Evolutionary conservation across 2,329 filamentous ascomycete genomes (phyloP).

Genomic region (Chaetomiaceae sp.): DNA sequence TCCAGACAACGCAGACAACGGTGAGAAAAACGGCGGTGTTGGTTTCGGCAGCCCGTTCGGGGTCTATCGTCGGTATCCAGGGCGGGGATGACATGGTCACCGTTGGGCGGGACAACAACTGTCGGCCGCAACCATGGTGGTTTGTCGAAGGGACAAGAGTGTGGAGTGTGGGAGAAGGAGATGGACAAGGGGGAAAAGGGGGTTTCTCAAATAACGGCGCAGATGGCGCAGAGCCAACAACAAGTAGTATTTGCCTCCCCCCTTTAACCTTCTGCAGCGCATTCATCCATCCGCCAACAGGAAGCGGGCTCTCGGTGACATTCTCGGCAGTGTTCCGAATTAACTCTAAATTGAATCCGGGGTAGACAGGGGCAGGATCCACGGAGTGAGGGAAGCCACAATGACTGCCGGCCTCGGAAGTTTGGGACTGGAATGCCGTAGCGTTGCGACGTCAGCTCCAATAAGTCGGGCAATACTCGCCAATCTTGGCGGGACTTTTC

Average conservation of each 20-base stretch:
- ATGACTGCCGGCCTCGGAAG: neutral
- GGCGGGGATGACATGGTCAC: slow-evolving; percentile 10
- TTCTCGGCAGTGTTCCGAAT: slow-evolving; percentile 23
- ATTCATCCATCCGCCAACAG: slow-evolving; percentile 5
- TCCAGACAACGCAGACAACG: slow-evolving; percentile 17
- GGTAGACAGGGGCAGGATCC: slow-evolving; percentile 5
- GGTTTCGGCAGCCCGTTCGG: slow-evolving; percentile 18
- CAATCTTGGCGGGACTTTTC: neutral
- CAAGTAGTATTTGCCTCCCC: no score
- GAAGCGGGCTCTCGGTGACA: slow-evolving; percentile 8
- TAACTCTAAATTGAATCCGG: slow-evolving; percentile 19
- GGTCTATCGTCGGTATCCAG: slow-evolving; percentile 4
- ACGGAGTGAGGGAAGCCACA: neutral
- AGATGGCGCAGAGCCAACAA: no score
- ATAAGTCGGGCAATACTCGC: neutral
- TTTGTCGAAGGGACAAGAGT: no score
- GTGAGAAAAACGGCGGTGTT: slow-evolving; percentile 15
- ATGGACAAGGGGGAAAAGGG: neutral
- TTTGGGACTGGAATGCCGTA: neutral
- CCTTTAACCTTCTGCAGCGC: neutral
- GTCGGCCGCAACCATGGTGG: no score
- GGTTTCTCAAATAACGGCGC: neutral
- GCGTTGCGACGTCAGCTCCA: neutral
- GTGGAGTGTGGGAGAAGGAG: neutral
- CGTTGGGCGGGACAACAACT: neutral